A percentile compares a stretch with the other conserved stretches of the same genome.
phyloP scores from a whole-genome alignment of 805 yeast genomes.

The Kuraishia molischiana region DNA sequence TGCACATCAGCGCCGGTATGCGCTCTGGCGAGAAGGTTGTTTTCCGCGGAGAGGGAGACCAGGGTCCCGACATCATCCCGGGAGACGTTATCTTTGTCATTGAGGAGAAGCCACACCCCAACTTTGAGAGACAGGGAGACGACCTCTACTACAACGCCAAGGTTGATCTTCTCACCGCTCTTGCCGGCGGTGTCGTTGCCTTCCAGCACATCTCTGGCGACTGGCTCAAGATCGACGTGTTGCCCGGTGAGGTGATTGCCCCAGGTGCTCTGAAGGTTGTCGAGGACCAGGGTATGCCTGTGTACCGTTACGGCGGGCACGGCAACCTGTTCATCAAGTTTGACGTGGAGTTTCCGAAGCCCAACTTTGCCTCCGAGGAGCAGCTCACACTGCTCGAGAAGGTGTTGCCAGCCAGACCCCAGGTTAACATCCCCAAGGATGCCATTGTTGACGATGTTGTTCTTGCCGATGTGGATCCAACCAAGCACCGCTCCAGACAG shows the following conservation, averaged over 20 bases:
- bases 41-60: slow-evolving; percentile 95
- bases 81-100: slow-evolving; percentile 94
- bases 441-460: slow-evolving; percentile 78
- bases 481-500: slow-evolving; percentile 39
- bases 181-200: slow-evolving; percentile 91
- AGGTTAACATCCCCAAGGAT: slow-evolving; percentile 51
- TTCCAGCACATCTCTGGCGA: slow-evolving; percentile 90
- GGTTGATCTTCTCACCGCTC: slow-evolving; percentile 86
- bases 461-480: slow-evolving; percentile 57
- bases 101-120: slow-evolving; percentile 79
- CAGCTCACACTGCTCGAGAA: slow-evolving; percentile 63
- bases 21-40: slow-evolving; percentile 84
- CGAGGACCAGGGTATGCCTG: slow-evolving; percentile 96
- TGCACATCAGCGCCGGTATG: slow-evolving; percentile 96
- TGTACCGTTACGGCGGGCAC: slow-evolving; percentile 74
- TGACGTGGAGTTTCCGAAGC: slow-evolving; percentile 78
- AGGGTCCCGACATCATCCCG: slow-evolving; percentile 87
- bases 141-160: slow-evolving; percentile 81
- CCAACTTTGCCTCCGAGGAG: slow-evolving; percentile 66
- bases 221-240: slow-evolving; percentile 69
- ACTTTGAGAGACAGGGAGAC: slow-evolving; percentile 81
- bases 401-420: slow-evolving; percentile 71
- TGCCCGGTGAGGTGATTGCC: slow-evolving; percentile 88
- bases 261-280: slow-evolving; percentile 79
- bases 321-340: slow-evolving; percentile 87